Evolutionary conservation across 2,329 filamentous ascomycete species (phyloP), one percentile per base, ranked within the genome.

Genomic region (Fusarium keratoplasticum): DNA sequence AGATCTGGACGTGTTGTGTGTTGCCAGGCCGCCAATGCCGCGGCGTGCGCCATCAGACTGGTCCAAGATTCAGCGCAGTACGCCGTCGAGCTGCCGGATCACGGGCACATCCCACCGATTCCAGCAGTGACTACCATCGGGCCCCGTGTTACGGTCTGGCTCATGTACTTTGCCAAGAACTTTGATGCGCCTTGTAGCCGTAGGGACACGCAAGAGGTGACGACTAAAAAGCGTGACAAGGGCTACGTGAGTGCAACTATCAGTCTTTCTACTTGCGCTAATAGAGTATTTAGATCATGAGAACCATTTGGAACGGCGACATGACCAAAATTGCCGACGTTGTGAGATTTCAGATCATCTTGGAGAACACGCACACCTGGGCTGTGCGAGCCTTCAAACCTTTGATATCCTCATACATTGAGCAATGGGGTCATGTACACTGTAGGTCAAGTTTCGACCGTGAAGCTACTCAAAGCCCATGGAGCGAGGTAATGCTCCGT

Each of bases 351-450:
- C 31, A 66, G 16, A 50, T 71, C 11, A 69, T 78, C 7, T 55
- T 78, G n/a, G 75, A 76, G n/a, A 78, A 77, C 20, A 61, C 64
- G 6, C 64, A 78, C 38, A 73, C 71, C 1, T 77, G 76, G 76
- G 75, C 74, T 3, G 70, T 72, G 57, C 64, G 74, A 10, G 63
- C 64, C 6, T 74, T 76, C 22, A 69, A 71, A 20, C 72, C 76
- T 2, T 35, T 50, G 11, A 67, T 76, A 1, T 60, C 75, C 7
- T 67, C 63, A 1, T 77, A 75, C 20, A 73, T 77, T 40, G 47
- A 74, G 2, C 64, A 69, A 31, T 72, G 76, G 73, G 69, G 42
- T 13, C n/a, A 58, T 16, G 35, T 68, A 4, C 58, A 73, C 33
- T 33, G 11, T 18, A 22, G 9, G 2, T 16, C 36, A 40, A 5